Conservation (phyloP, 1,139 yeast species). For the Suhomyces kunorum region DNA sequence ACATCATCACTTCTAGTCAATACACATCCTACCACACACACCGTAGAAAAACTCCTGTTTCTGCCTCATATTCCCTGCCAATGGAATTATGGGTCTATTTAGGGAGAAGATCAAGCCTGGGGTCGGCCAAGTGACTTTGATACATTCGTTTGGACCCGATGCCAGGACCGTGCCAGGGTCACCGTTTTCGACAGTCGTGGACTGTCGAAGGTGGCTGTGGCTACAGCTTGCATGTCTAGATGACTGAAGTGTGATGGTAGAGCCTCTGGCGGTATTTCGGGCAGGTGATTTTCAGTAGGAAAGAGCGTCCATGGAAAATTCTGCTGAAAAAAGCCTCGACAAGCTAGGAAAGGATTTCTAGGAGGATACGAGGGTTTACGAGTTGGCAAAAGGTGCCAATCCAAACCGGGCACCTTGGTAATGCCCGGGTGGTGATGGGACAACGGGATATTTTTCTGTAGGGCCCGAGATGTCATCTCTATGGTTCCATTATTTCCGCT, state of each 20-base stretch:
- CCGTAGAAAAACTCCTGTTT: constrained; percentile 55
- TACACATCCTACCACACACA: constrained; percentile 3
- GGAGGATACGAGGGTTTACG: too few relatives aligned
- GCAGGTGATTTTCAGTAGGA: too few relatives aligned
- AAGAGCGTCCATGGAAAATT: too few relatives aligned
- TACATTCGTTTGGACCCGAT: constrained; percentile 39
- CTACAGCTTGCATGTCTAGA: constrained; percentile 6
- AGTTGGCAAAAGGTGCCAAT: too few relatives aligned
- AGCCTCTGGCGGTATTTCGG: too few relatives aligned
- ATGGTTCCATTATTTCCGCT: too few relatives aligned
- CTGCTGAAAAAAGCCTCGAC: too few relatives aligned
- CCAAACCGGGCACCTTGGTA: too few relatives aligned
- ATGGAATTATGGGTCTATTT: constrained; percentile 63
- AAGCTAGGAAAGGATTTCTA: too few relatives aligned
- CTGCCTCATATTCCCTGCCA: constrained; percentile 66
- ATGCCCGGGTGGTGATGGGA: too few relatives aligned
- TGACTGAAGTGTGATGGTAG: not conserved
- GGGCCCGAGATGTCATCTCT: too few relatives aligned
- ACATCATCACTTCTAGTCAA: constrained; percentile 1
- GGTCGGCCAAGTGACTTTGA: constrained; percentile 37
- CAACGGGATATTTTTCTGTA: too few relatives aligned
- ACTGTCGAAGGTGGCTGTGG: constrained; percentile 7
- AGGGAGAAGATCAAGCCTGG: constrained; percentile 69
- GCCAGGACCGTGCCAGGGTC: constrained; percentile 45
- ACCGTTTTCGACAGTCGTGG: constrained; percentile 4